phyloP scores from a whole-genome alignment of 176 grass and related monocot genomes.

The Cymbopogon citratus region DNA sequence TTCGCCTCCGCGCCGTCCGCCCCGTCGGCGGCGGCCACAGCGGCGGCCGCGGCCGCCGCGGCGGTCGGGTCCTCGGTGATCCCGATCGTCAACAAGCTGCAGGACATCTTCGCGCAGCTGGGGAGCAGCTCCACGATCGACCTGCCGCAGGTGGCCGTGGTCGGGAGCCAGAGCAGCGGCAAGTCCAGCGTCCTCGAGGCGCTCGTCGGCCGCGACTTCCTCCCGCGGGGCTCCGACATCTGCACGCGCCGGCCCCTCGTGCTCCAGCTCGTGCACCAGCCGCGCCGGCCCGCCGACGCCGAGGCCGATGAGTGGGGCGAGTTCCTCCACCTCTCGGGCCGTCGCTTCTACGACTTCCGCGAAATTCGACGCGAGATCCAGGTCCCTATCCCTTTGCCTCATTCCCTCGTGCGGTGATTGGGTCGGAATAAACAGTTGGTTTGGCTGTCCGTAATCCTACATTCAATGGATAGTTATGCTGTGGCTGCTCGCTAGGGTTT shows the following conservation, averaged over 20 bases:
- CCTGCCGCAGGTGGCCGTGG: constrained; percentile 87
- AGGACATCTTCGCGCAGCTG: constrained; percentile 93
- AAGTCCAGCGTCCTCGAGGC: constrained; percentile 97
- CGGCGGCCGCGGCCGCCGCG: constrained; percentile 37
- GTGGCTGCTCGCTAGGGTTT: background rate
- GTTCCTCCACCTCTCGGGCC: constrained; percentile 78
- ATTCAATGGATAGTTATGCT: background rate
- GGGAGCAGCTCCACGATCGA: constrained; percentile 83
- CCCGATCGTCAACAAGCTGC: constrained; percentile 98
- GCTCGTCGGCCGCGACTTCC: constrained; percentile 90
- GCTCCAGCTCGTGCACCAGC: constrained; percentile 78
- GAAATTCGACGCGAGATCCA: constrained; percentile 93
- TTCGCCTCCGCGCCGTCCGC: constrained; percentile 28
- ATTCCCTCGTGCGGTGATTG: background rate
- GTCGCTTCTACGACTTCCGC: constrained; percentile 74
- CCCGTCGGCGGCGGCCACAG: constrained; percentile 30
- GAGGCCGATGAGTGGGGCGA: constrained; percentile 90
- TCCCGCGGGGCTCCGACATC: constrained; percentile 91
- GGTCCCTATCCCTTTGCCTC: constrained; percentile 27
- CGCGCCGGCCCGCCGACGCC: constrained; percentile 38
- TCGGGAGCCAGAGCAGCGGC: constrained; percentile 97
- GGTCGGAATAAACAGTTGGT: background rate
- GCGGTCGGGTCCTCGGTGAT: constrained; percentile 79
- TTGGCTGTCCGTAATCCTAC: background rate
- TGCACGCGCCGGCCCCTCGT: constrained; percentile 92